Evolutionary conservation across 805 yeast species (phyloP), one percentile per base, ranked within the genome.

Genomic region (Starmerella ratchasimensis): DNA sequence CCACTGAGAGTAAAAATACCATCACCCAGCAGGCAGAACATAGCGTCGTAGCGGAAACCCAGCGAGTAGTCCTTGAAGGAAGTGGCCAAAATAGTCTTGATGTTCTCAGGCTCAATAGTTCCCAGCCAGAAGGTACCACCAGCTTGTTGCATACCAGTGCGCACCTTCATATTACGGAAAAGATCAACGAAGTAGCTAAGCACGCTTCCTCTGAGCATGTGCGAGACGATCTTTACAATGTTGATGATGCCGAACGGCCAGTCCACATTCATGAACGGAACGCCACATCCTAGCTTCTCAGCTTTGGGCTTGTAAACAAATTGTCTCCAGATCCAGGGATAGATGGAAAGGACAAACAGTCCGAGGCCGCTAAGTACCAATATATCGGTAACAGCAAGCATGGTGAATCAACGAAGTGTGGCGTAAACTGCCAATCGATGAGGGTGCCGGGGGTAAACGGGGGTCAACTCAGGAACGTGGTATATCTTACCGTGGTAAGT

Each of bases 1-100:
- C 60, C 60, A 27, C 52, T 53, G 18, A 54, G 49, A 3, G 62
- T 59, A 47, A 60, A 60, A 32, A 60, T 59, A 2, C 64, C 63
- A 22, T 48, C 44, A 4, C 63, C 63, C 11, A 60, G 44, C 19
- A 58, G 36, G 9, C 56, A 58, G 16, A 34, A 39, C 29, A 59
- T 45, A 27, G 47, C 47, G n/a, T 31, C 36, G 32, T 48, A 37
- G 8, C 64, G 47, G 14, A 29, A 21, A 1, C 57, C 60, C 16
- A 59, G 45, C 16, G 46, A 46, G 36, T 45, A 59, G 32, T 58
- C 61, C 35, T 53, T 44, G 47, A 54, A 54, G 17, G 46, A 41
- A 15, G 57, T 54, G 6, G 58, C 51, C 21, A 54, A 34, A 3
- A 54, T 29, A 7, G 57, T 44, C 46, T 54, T 52, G 31, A 55